These are phyloP conservation scores for Suillus spraguei DNA, from an alignment of 768 basidiomycete genomes.

Conservation along the genomic window DNA sequence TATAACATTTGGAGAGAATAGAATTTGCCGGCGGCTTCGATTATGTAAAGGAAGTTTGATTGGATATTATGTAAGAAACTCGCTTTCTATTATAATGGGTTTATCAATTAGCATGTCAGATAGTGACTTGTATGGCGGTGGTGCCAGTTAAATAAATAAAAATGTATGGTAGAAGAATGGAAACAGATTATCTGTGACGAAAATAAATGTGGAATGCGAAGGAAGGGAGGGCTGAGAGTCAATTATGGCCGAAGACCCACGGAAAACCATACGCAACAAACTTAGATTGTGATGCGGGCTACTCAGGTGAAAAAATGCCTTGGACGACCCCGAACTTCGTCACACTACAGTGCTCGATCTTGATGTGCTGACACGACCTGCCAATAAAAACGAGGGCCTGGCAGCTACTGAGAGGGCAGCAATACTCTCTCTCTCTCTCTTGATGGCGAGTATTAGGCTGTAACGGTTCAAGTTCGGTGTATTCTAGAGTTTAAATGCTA, in stretches of 20 bases:
- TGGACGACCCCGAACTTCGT: no score
- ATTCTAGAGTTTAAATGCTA: conserved; percentile 57
- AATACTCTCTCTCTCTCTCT: conserved; percentile 47
- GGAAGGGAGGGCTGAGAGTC: not conserved
- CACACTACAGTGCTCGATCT: no score
- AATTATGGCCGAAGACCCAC: no score
- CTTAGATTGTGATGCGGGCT: no score
- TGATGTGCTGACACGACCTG: conserved; percentile 62
- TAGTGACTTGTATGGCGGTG: not conserved
- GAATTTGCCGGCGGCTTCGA: no score
- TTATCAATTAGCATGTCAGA: not conserved
- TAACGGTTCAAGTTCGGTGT: conserved; percentile 62
- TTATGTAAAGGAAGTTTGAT: no score
- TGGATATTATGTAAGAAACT: no score
- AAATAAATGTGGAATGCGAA: not conserved
- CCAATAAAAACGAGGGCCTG: conserved; percentile 45
- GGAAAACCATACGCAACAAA: no score
- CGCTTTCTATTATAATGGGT: not conserved
- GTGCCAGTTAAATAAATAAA: not conserved
- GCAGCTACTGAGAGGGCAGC: conserved; percentile 52
- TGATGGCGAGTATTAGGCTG: conserved; percentile 43
- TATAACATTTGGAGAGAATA: no score
- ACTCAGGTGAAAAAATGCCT: no score
- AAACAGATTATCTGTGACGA: not conserved
- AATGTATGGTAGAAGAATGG: not conserved